These are phyloP conservation scores for Boletus huronensis DNA, from an alignment of 768 basidiomycete genomes.

Conservation along the genomic window DNA sequence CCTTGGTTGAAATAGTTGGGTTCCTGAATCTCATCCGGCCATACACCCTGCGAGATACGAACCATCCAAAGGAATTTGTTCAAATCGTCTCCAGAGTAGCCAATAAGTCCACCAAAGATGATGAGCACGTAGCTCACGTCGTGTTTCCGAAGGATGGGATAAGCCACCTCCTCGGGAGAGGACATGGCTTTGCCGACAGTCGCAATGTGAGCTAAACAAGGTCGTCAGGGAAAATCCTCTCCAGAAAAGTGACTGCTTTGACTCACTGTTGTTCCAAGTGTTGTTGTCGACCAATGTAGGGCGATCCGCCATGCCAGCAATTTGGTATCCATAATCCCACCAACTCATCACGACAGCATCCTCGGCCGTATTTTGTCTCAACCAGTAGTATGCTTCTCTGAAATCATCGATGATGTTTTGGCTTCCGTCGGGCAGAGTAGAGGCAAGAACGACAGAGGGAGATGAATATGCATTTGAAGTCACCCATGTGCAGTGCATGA, in stretches of 20 bases:
- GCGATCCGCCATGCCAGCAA: conserved; percentile 97
- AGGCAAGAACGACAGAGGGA: conserved; percentile 92
- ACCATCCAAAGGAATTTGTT: conserved; percentile 99
- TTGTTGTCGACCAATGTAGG: conserved; percentile 98
- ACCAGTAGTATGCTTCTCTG: conserved; percentile 99
- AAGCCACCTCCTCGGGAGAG: conserved; percentile 88
- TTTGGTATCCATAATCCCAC: conserved; percentile 99
- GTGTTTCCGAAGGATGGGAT: conserved; percentile 95
- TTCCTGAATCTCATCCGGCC: conserved; percentile 98
- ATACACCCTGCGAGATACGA: conserved; percentile 89
- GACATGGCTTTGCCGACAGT: conserved; percentile 99
- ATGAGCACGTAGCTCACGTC: conserved; percentile 96
- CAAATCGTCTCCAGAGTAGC: conserved; percentile 98
- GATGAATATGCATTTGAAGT: conserved; percentile 95
- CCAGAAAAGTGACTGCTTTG: neutral
- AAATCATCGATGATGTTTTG: conserved; percentile 98
- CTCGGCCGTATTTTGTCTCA: conserved; percentile 90
- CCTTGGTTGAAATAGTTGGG: conserved; percentile 92
- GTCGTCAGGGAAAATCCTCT: conserved; percentile 3
- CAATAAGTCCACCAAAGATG: conserved; percentile 95
- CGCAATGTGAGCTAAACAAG: conserved; percentile 80
- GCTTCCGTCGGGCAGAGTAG: conserved; percentile 73
- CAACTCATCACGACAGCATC: conserved; percentile 96
- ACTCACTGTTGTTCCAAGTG: conserved; percentile 98
- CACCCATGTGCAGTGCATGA: conserved; percentile 95